phyloP scores from a whole-genome alignment of 192 early-diverging fungal genomes.

The Haplosporangium gracile region DNA sequence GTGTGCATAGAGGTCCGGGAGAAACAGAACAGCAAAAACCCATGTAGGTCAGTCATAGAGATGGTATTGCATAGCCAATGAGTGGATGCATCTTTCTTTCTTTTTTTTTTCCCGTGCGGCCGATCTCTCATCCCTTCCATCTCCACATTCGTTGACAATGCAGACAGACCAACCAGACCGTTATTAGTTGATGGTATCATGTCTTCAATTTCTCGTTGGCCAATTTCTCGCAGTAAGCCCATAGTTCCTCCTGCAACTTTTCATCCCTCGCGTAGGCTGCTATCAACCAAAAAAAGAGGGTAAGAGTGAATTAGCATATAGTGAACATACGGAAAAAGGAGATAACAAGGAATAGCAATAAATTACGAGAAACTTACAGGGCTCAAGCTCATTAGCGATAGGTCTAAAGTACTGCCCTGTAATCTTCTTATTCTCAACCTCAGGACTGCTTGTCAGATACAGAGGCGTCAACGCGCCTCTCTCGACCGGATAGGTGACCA shows the following conservation, averaged over 20 bases:
- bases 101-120: not conserved
- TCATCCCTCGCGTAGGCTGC: conserved; percentile 5
- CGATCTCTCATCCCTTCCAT: not conserved
- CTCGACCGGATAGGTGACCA: conserved; percentile 8
- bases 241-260: conserved; percentile 21
- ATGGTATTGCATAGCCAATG: not conserved
- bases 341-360: not conserved
- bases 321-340: not conserved
- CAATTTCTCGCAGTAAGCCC: conserved; percentile 33
- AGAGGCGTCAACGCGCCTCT: conserved; percentile 59
- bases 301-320: too few relatives aligned
- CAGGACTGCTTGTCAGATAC: conserved; percentile 62
- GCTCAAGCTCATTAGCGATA: conserved; percentile 10
- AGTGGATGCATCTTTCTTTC: not conserved
- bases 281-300: too few relatives aligned
- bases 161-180: not conserved
- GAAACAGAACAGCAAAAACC: not conserved
- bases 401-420: conserved; percentile 37
- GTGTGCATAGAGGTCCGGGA: not conserved
- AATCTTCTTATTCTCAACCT: conserved; percentile 56
- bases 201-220: not conserved
- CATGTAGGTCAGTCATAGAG: not conserved
- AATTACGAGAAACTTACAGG: not conserved
- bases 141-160: not conserved
- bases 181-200: not conserved